These are phyloP conservation scores for Coniochaeta pulveracea DNA, from an alignment of 2,329 filamentous ascomycete genomes.

Conservation along the genomic window DNA sequence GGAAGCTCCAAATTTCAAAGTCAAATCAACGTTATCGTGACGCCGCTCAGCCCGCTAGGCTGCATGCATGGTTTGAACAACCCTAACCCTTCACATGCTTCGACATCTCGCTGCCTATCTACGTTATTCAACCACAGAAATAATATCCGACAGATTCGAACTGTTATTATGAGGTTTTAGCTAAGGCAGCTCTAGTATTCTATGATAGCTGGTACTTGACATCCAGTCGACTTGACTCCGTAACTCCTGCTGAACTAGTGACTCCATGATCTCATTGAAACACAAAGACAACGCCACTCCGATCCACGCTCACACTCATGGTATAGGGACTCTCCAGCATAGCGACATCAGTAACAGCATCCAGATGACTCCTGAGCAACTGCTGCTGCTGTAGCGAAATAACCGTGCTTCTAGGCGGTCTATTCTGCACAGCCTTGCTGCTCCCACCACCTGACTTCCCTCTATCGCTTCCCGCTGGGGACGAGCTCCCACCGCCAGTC, in stretches of 20 bases:
- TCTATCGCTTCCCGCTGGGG: constrained; percentile 19
- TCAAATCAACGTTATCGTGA: not conserved
- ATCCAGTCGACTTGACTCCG: too few relatives aligned
- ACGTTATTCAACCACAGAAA: too few relatives aligned
- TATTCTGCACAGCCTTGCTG: constrained; percentile 18
- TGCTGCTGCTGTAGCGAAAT: constrained; percentile 83
- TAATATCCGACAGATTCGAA: too few relatives aligned
- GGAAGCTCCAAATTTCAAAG: constrained; percentile 1
- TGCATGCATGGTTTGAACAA: not conserved
- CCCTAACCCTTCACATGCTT: too few relatives aligned
- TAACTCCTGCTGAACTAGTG: too few relatives aligned
- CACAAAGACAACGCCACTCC: constrained; percentile 81
- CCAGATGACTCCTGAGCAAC: constrained; percentile 74
- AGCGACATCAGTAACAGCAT: constrained; percentile 80
- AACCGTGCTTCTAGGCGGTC: constrained; percentile 65
- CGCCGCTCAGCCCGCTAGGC: too few relatives aligned
- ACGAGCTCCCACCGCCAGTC: constrained; percentile 18
- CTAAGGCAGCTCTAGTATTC: too few relatives aligned
- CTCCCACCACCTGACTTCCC: constrained; percentile 14
- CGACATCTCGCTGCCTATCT: too few relatives aligned
- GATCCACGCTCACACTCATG: constrained; percentile 85
- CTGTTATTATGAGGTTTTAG: too few relatives aligned
- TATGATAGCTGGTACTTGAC: too few relatives aligned
- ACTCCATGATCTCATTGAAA: constrained; percentile 38
- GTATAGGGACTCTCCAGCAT: constrained; percentile 80